A percentile compares a stretch with the other conserved stretches of the same genome.
Evolutionary conservation across 495 filamentous ascomycete species (phyloP).

Genomic region (Corynascus novoguineensis): DNA sequence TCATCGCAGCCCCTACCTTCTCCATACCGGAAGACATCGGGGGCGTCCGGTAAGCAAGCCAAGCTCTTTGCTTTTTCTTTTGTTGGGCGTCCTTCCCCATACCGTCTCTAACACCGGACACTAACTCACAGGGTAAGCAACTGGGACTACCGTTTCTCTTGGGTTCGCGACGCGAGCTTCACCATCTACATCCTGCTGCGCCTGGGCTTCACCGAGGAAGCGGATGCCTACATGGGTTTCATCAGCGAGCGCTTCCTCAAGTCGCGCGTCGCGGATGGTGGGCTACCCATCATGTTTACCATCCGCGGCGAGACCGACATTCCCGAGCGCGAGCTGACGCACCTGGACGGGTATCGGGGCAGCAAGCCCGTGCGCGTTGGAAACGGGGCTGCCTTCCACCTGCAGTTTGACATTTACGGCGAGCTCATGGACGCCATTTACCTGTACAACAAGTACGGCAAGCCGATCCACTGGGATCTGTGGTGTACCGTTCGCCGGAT

Average conservation of each 20-base stretch:
- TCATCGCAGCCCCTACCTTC: constrained; percentile 49
- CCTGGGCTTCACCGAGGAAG: constrained; percentile 67
- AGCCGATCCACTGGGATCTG: constrained; percentile 66
- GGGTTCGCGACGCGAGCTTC: constrained; percentile 70
- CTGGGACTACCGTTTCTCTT: constrained; percentile 72
- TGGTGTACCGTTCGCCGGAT: constrained; percentile 41
- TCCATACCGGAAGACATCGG: constrained; percentile 70
- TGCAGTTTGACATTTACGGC: constrained; percentile 70
- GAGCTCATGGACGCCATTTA: constrained; percentile 72
- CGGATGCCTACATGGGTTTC: constrained; percentile 68
- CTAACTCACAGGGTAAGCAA: constrained; percentile 42
- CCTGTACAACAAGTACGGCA: constrained; percentile 71
- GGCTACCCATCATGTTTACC: constrained; percentile 74
- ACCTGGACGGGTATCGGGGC: constrained; percentile 62
- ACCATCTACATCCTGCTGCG: constrained; percentile 71
- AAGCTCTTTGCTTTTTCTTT: too few relatives aligned
- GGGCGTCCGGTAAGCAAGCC: constrained; percentile 45
- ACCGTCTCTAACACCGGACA: neutral
- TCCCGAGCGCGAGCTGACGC: constrained; percentile 58
- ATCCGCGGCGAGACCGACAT: constrained; percentile 67
- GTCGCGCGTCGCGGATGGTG: constrained; percentile 40
- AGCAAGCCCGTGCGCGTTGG: constrained; percentile 68
- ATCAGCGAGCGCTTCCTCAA: constrained; percentile 61
- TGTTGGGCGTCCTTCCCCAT: neutral
- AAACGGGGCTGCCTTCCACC: constrained; percentile 68